Base-by-base conservation (phyloP, 352 stramenopile species). In the Phytophthora ohioensis region DNA sequence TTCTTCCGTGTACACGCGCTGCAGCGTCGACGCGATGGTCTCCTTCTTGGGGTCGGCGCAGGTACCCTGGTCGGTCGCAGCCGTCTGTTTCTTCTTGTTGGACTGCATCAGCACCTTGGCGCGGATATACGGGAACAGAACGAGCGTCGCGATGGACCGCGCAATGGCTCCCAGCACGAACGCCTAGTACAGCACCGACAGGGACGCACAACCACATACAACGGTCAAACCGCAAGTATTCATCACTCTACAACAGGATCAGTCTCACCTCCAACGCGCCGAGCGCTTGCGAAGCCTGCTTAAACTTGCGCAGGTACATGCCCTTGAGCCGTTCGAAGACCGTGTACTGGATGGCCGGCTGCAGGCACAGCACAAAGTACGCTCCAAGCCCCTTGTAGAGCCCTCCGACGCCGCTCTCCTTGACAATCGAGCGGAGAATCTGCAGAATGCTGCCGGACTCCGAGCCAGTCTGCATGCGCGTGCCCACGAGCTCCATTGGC, bases 271-370 rank as follows among this genome's bases (percentile, higher is more conserved):
- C 86, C 4, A 96, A 54, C 2, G 87, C 88, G 2, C 78, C 80
- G 3, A 94, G 79, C 12, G 79, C 69, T 57, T 90, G 76, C 9
- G 83, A 75, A 2, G 75, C 83, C 52, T 77, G 73, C 67, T 88
- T 92, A 73, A 80, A 88, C 27, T 80, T 80, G 45, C 73, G 81
- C 54, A 95, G 61, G 49, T 94, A 94, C 30, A 91, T 32, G 47
- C 79, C 72, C 65, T 94, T 88, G 61, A 95, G 60, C 56, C 97
- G 88, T 73, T 99, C 96, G 71, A 99, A 99, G 27, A 98, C 88
- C 12, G 97, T 98, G 76, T 98, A 99, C 70, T 99, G 96, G 69
- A 99, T 98, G 12, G 97, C 96, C 10, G 97, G 97, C 82, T 99
- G 98, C 53, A 99, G 78, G 75, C 96, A 99, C 17, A 99, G 85